Evolutionary conservation across 106 monocot species (phyloP), one percentile per base, ranked within the genome.

Genomic region (Allium sativum): DNA sequence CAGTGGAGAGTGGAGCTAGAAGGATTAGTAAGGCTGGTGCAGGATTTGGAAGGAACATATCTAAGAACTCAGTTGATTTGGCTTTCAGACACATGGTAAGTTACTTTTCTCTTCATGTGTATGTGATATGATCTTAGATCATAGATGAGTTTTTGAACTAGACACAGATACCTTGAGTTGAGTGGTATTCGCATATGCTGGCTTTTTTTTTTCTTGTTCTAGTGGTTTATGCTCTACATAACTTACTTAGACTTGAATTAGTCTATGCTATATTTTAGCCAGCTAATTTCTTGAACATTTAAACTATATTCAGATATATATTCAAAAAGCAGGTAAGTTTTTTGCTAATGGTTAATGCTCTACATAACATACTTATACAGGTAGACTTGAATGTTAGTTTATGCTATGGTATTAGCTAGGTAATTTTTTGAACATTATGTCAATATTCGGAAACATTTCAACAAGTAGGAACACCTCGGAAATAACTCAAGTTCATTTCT

Each of bases 61-160:
- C 84, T 3, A 85, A 82, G 67, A 82, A 79, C 52, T 85, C 84
- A 0, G 73, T 90, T n/a, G 89, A 90, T 74, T 74, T 89, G 81
- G 89, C 89, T 58, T 62, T 89, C 15, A 65, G 73, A 70, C 89
- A 89, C 64, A 89, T 85, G 84, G 89, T 90, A 78, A 43, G 66
- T 45, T 58, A 45, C 15, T 41, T 16, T n/a, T 7, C 47, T 10
- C 19, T 0, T 61, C 16, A 9, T 2, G 0, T 42, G 7, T 58
- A 41, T 47, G 8, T 10, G 20, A 41, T 17, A 53, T 16, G 17
- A 18, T 16, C 8, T 65, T 9, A 65, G 17, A 22, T 48, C 65
- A 21, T 15, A 15, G 0, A 15, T 53, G 13, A 16, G 53, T 7
- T 15, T 53, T 53, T 53, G 18, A 14, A 18, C 18, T 9, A 7